A percentile compares a stretch with the other conserved stretches of the same genome.
phyloP scores from a whole-genome alignment of 306 rosid genomes.

The Calophaca sinica region DNA sequence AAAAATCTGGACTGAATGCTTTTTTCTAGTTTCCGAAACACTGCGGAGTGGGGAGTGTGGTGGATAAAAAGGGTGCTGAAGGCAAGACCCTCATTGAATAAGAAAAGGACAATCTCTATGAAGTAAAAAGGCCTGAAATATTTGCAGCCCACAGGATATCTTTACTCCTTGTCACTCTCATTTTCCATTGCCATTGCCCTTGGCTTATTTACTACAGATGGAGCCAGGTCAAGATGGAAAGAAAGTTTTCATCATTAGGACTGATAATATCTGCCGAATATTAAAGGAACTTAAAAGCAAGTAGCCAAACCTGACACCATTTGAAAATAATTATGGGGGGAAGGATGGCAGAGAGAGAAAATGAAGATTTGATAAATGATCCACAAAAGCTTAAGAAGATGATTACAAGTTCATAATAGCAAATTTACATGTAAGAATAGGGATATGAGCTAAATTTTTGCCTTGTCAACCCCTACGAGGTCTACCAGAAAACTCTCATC shows the following conservation, averaged over 20 bases:
- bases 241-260: background rate
- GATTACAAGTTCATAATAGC: background rate
- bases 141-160: background rate
- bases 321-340: background rate
- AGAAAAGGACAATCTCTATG: background rate
- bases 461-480: background rate
- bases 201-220: background rate
- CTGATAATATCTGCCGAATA: background rate
- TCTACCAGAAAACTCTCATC: background rate
- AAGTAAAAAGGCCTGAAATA: constrained; percentile 1
- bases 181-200: background rate
- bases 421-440: background rate
- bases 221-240: background rate
- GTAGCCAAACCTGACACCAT: background rate
- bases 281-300: background rate
- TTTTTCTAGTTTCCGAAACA: too few relatives aligned
- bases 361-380: background rate
- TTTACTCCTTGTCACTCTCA: background rate
- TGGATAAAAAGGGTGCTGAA: too few relatives aligned
- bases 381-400: background rate
- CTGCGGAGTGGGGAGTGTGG: too few relatives aligned
- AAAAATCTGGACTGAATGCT: too few relatives aligned
- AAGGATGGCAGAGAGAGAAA: background rate
- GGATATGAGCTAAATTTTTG: background rate
- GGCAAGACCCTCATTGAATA: background rate